Percentiles rank a stretch among this genome's conserved stretches.
phyloP scores from a whole-genome alignment of 2,329 filamentous ascomycete genomes.

The Penicillium polonicum region DNA sequence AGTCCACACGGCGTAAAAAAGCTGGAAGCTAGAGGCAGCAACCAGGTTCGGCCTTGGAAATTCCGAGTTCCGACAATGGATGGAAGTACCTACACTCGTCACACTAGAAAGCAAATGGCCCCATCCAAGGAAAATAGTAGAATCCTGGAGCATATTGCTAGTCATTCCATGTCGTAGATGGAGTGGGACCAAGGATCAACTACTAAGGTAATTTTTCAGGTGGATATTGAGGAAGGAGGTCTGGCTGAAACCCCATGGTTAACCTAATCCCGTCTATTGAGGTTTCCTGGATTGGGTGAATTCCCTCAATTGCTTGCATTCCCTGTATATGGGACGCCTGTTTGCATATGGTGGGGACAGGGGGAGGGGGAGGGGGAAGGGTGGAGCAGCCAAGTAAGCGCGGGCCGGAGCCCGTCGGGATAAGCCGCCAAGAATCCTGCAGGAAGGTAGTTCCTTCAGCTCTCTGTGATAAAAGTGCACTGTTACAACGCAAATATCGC shows the following conservation, averaged over 20 bases:
- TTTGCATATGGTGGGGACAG: neutral
- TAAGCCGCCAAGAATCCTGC: neutral
- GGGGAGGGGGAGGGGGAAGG: too few species aligned
- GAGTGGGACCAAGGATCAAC: too few species aligned
- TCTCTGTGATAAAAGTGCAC: too few species aligned
- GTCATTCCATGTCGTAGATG: neutral
- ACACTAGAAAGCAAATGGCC: neutral
- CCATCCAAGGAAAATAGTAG: neutral
- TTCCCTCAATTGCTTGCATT: neutral
- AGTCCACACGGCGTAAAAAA: neutral
- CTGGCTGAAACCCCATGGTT: neutral
- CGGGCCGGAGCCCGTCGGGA: neutral
- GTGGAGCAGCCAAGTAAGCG: neutral
- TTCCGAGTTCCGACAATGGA: neutral
- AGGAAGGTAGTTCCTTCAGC: neutral
- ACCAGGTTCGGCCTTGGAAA: neutral
- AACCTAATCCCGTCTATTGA: neutral
- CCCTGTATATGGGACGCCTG: neutral
- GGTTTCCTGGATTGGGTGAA: neutral
- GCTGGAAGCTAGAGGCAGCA: neutral
- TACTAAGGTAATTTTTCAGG: neutral
- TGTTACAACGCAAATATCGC: too few species aligned
- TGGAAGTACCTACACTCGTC: neutral
- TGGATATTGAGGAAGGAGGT: neutral
- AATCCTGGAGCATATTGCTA: neutral